These are phyloP conservation scores for Ceratobasidium sp. DNA, from an alignment of 1,284 basidiomycete genomes.

Conservation along the genomic window DNA sequence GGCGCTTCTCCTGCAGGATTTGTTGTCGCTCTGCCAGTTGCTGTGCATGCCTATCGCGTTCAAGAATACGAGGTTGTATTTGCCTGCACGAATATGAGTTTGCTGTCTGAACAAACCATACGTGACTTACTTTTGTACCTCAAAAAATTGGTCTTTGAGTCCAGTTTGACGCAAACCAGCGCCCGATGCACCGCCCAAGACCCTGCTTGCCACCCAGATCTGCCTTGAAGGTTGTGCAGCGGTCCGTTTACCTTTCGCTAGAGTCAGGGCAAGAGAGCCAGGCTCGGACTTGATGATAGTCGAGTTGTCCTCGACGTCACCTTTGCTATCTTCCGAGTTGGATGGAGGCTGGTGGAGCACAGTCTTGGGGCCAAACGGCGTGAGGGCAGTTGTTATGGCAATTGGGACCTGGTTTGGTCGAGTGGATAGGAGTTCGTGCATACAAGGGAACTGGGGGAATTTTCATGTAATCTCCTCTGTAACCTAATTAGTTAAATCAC, in stretches of 20 bases:
- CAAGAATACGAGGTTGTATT: background rate
- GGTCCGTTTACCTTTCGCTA: too few relatives aligned
- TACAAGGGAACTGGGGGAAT: background rate
- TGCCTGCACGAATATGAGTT: background rate
- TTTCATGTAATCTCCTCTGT: too few relatives aligned
- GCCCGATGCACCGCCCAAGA: background rate
- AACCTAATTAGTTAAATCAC: too few relatives aligned
- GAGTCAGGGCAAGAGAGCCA: too few relatives aligned
- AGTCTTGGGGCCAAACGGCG: background rate
- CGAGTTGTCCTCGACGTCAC: background rate
- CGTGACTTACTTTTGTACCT: background rate
- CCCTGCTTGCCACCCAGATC: background rate
- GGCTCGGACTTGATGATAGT: too few relatives aligned
- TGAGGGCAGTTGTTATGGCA: background rate
- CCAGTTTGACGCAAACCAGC: background rate
- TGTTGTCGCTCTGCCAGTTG: background rate
- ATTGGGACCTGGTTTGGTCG: conserved; percentile 9
- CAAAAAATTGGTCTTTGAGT: background rate
- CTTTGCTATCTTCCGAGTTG: background rate
- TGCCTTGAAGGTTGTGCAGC: background rate
- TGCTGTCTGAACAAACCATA: too few relatives aligned
- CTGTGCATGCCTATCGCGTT: conserved; percentile 1
- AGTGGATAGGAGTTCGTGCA: conserved; percentile 10
- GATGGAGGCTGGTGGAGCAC: conserved; percentile 5
- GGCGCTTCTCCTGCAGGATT: background rate